Conservation (phyloP, 495 filamentous ascomycete genomes). For the Penicillium malachiteum region DNA sequence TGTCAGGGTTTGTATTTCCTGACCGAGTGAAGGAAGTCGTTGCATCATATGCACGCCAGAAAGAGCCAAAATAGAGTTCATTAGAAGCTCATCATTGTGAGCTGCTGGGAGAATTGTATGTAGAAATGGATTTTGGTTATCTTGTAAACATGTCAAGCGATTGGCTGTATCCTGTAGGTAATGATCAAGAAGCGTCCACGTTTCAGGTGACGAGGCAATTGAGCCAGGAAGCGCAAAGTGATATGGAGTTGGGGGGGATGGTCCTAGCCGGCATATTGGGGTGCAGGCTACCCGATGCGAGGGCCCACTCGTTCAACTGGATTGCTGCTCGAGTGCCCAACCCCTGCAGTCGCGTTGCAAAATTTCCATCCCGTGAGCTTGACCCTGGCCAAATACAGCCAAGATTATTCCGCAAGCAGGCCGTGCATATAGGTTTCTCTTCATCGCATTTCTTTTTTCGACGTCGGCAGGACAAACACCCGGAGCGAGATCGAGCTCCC, state of each 20-base stretch:
- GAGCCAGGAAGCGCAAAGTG: constrained; percentile 12
- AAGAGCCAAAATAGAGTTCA: constrained; percentile 20
- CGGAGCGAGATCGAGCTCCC: constrained; percentile 17
- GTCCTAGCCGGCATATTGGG: constrained; percentile 3
- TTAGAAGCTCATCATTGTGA: constrained; percentile 17
- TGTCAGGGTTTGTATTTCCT: constrained; percentile 10
- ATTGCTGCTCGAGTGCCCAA: background rate
- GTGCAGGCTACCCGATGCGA: constrained; percentile 4
- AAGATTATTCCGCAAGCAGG: constrained; percentile 21
- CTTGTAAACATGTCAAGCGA: constrained; percentile 13
- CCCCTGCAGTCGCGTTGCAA: constrained; percentile 3
- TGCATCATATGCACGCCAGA: constrained; percentile 18
- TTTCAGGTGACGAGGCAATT: constrained; percentile 4
- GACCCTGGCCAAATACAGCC: constrained; percentile 16
- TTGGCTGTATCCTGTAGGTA: constrained; percentile 18
- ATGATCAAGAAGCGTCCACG: constrained; percentile 19
- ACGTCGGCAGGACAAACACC: constrained; percentile 18
- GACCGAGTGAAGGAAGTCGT: constrained; percentile 6
- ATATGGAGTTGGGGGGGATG: constrained; percentile 10
- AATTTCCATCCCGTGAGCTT: background rate
- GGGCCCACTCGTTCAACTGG: constrained; percentile 9
- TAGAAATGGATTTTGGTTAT: constrained; percentile 18
- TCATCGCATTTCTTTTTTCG: constrained; percentile 26
- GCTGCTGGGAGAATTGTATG: constrained; percentile 18
- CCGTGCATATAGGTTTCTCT: constrained; percentile 18